A percentile compares a stretch with the other conserved stretches of the same genome.
These are phyloP conservation scores for Scedosporium minutisporum DNA, from an alignment of 2,329 filamentous ascomycete genomes.

Conservation along the genomic window DNA sequence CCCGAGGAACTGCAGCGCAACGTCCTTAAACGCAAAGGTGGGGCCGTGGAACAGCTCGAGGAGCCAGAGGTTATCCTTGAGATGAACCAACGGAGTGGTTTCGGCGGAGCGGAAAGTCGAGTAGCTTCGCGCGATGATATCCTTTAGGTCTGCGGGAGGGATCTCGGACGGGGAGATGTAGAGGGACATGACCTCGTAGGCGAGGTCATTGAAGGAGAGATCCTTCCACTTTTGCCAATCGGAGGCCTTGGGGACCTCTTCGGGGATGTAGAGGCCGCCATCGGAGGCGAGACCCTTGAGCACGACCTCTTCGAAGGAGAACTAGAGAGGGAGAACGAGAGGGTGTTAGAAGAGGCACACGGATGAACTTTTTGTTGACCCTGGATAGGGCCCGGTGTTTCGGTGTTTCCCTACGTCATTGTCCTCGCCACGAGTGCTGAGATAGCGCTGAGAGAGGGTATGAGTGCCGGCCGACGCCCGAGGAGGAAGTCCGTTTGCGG, in stretches of 20 bases:
- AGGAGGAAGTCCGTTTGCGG: constrained; percentile 25
- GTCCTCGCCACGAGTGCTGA: constrained; percentile 42
- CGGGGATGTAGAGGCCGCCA: constrained; percentile 81
- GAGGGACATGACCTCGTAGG: constrained; percentile 74
- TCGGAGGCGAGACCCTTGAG: constrained; percentile 81
- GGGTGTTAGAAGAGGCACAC: constrained; percentile 8
- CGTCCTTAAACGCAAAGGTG: constrained; percentile 92
- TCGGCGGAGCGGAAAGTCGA: constrained; percentile 75
- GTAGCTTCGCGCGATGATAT: constrained; percentile 78
- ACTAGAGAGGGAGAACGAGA: constrained; percentile 32
- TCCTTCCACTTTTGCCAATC: constrained; percentile 69
- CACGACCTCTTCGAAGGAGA: constrained; percentile 86
- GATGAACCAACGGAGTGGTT: constrained; percentile 68
- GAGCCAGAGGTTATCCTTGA: constrained; percentile 65
- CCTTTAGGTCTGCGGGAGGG: constrained; percentile 66
- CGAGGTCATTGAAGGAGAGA: constrained; percentile 70
- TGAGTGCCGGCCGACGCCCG: constrained; percentile 25
- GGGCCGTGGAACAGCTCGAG: constrained; percentile 95
- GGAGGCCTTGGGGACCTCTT: constrained; percentile 59
- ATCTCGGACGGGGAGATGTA: constrained; percentile 84
- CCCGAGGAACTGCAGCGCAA: constrained; percentile 77
- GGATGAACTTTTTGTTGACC: constrained; percentile 9
- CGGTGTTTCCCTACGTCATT: constrained; percentile 28
- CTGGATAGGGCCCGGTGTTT: background rate
- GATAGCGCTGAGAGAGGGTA: constrained; percentile 37